Percentiles rank a stretch among this genome's conserved stretches.
Conservation (phyloP, 2,329 filamentous ascomycete genomes). For the Chalaropsis ovoidea region DNA sequence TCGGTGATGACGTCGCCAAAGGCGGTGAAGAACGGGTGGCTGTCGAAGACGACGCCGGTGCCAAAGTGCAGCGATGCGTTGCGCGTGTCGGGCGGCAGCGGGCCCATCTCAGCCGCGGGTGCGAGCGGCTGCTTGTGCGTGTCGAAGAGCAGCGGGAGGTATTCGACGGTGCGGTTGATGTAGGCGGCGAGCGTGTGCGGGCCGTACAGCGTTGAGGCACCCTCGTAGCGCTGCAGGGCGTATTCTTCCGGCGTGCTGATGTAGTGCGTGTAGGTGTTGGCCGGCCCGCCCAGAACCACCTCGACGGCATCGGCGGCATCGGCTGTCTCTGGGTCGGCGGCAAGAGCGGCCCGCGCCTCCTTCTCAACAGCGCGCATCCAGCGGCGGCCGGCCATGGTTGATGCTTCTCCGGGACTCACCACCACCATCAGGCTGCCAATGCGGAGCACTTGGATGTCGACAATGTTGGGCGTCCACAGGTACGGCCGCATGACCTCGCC, state of each 20-base stretch:
- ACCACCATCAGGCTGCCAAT: slow-evolving; percentile 78
- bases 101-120: slow-evolving; percentile 37
- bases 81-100: slow-evolving; percentile 66
- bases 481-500: slow-evolving; percentile 72
- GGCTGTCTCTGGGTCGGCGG: slow-evolving; percentile 52
- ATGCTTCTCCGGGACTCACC: slow-evolving; percentile 76
- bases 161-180: slow-evolving; percentile 72
- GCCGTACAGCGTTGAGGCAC: slow-evolving; percentile 84
- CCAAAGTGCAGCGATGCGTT: slow-evolving; percentile 71
- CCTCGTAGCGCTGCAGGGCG: slow-evolving; percentile 76
- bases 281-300: slow-evolving; percentile 43
- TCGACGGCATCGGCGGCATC: slow-evolving; percentile 7
- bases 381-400: slow-evolving; percentile 81
- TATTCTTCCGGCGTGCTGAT: slow-evolving; percentile 61
- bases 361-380: slow-evolving; percentile 62
- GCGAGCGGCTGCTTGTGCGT: slow-evolving; percentile 31
- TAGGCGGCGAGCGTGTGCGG: slow-evolving; percentile 74
- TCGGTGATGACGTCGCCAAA: slow-evolving; percentile 60
- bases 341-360: slow-evolving; percentile 27
- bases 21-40: slow-evolving; percentile 49
- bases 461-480: slow-evolving; percentile 81
- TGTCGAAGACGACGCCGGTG: slow-evolving; percentile 65
- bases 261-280: slow-evolving; percentile 59
- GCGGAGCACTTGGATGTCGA: slow-evolving; percentile 76
- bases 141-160: slow-evolving; percentile 35